Conservation (phyloP, 805 yeast species). For the Lipomyces chichibuensis region DNA sequence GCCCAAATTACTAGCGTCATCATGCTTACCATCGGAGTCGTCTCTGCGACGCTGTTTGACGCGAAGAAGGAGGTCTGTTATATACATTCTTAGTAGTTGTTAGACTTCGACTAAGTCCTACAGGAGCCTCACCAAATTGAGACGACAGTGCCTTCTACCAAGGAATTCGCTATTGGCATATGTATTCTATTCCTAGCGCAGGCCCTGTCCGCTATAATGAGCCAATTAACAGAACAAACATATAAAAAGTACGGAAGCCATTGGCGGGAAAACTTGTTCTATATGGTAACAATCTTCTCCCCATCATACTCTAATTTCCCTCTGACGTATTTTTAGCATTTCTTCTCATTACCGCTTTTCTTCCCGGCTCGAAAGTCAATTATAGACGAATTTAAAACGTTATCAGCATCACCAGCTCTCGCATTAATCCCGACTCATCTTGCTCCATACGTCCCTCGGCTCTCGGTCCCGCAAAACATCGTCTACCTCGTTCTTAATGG, state of each 20-base stretch:
- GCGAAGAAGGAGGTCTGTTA: constrained; percentile 22
- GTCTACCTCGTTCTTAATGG: constrained; percentile 50
- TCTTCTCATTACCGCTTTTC: constrained; percentile 31
- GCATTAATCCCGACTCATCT: constrained; percentile 9
- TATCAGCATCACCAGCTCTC: constrained; percentile 34
- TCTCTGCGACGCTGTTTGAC: constrained; percentile 46
- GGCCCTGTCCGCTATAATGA: constrained; percentile 58
- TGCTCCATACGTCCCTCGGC: constrained; percentile 1
- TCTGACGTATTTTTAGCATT: constrained; percentile 19
- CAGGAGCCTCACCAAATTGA: neutral
- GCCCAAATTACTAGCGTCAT: constrained; percentile 56
- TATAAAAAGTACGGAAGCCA: constrained; percentile 55
- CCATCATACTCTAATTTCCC: constrained; percentile 44
- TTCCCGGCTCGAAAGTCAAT: constrained; percentile 43
- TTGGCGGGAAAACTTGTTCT: constrained; percentile 70
- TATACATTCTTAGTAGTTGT: neutral
- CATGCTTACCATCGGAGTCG: constrained; percentile 59
- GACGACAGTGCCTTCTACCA: constrained; percentile 23
- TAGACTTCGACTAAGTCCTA: constrained; percentile 32
- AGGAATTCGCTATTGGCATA: constrained; percentile 47
- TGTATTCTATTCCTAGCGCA: constrained; percentile 53
- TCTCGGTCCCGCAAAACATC: constrained; percentile 36
- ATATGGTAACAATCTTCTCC: constrained; percentile 46
- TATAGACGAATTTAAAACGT: constrained; percentile 41
- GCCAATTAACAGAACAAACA: constrained; percentile 59